Evolutionary conservation across 805 yeast species (phyloP).

Genomic region (Ogataea methylovora): DNA sequence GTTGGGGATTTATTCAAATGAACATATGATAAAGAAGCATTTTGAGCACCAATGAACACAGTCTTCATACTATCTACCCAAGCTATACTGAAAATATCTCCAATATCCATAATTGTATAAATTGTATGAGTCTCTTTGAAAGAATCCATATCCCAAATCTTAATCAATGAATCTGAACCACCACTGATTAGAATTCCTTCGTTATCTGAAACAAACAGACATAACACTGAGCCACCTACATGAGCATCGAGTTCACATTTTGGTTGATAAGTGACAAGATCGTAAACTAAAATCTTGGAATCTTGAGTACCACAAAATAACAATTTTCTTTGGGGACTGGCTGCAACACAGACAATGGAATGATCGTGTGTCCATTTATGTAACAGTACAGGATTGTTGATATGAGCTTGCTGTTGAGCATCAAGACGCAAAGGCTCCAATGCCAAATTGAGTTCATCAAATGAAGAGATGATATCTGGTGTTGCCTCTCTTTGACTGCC

Average conservation of each 20-base stretch:
- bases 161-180: conserved; percentile 83
- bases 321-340: conserved; percentile 49
- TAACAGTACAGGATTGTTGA: conserved; percentile 26
- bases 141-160: conserved; percentile 49
- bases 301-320: conserved; percentile 90
- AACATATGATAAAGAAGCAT: conserved; percentile 80
- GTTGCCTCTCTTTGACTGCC: too few species aligned
- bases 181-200: conserved; percentile 70
- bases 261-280: conserved; percentile 54
- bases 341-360: conserved; percentile 65
- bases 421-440: too few species aligned
- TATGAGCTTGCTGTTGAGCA: too few species aligned
- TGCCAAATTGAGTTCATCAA: too few species aligned
- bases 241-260: conserved; percentile 52
- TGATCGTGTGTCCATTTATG: conserved; percentile 75
- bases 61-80: conserved; percentile 56
- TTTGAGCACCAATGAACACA: conserved; percentile 84
- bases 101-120: conserved; percentile 81
- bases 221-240: conserved; percentile 65
- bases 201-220: conserved; percentile 47
- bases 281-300: conserved; percentile 67
- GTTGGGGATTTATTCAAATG: conserved; percentile 24
- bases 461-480: too few species aligned
- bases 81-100: conserved; percentile 82
- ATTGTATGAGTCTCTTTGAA: conserved; percentile 56